These are phyloP conservation scores for Diaporthe aspalathi DNA, from an alignment of 2,329 filamentous ascomycete genomes.

Conservation along the genomic window DNA sequence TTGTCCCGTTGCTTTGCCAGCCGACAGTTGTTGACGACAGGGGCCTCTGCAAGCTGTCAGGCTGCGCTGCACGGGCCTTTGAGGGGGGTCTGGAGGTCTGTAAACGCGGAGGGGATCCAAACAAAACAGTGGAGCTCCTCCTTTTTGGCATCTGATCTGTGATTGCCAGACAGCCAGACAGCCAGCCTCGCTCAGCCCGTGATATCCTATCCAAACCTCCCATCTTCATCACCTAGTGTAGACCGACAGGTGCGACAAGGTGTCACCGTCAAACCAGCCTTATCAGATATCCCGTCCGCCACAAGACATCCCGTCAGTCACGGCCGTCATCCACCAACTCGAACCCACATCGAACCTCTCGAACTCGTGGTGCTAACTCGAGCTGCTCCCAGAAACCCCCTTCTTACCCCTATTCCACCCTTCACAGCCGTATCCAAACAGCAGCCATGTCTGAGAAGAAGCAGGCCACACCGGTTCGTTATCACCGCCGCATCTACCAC, in stretches of 20 bases:
- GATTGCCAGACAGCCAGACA: no score
- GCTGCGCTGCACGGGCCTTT: conserved; percentile 21
- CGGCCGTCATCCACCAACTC: background rate
- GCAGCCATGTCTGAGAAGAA: conserved; percentile 39
- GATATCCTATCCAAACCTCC: no score
- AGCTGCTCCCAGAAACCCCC: background rate
- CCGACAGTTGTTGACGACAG: conserved; percentile 21
- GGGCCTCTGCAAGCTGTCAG: background rate
- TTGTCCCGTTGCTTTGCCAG: conserved; percentile 29
- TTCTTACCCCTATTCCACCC: conserved; percentile 33
- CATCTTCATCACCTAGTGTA: background rate
- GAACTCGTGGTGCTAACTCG: conserved; percentile 1
- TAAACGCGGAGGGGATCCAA: conserved; percentile 30
- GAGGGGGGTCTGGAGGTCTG: conserved; percentile 13
- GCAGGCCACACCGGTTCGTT: conserved; percentile 36
- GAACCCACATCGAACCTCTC: background rate
- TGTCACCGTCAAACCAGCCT: background rate
- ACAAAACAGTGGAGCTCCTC: conserved; percentile 35
- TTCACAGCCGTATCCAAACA: background rate
- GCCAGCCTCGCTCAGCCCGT: conserved; percentile 1
- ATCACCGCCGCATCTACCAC: background rate
- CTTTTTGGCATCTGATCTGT: conserved; percentile 35
- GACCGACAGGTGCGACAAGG: background rate
- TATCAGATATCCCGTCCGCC: background rate
- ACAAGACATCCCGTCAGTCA: conserved; percentile 13